phyloP scores from a whole-genome alignment of 2,329 filamentous ascomycete species.

The Rachicladosporium sp. region DNA sequence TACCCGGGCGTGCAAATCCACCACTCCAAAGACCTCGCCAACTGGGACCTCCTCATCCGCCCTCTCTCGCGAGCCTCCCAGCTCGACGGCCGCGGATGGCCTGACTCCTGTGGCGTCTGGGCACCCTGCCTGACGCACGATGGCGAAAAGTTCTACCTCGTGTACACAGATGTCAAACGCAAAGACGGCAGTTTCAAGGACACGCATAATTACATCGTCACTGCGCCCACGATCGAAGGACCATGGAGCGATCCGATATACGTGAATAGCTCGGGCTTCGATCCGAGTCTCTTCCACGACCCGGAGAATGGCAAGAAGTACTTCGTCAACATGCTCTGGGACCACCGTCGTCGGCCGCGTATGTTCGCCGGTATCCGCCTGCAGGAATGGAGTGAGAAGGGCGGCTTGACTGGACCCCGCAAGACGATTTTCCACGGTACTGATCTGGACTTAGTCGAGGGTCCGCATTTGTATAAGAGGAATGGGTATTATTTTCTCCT shows the following conservation, averaged over 20 bases:
- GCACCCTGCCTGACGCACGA: slow-evolving; percentile 52
- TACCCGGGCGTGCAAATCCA: slow-evolving; percentile 52
- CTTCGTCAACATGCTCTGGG: slow-evolving; percentile 9
- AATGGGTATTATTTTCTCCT: slow-evolving; percentile 49
- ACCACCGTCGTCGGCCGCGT: slow-evolving; percentile 7
- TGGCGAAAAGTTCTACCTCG: slow-evolving; percentile 48
- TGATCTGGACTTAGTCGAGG: slow-evolving; percentile 19
- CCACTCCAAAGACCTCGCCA: slow-evolving; percentile 40
- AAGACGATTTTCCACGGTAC: slow-evolving; percentile 7
- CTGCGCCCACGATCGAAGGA: slow-evolving; percentile 35
- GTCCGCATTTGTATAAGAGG: slow-evolving; percentile 47
- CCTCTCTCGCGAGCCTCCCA: slow-evolving; percentile 40
- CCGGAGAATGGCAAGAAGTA: slow-evolving; percentile 4
- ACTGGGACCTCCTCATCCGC: slow-evolving; percentile 41
- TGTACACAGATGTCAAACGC: slow-evolving; percentile 56
- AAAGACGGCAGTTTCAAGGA: slow-evolving; percentile 56
- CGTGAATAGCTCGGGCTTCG: slow-evolving; percentile 49
- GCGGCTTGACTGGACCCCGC: slow-evolving; percentile 3
- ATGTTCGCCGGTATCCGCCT: slow-evolving; percentile 7
- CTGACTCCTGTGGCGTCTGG: slow-evolving; percentile 37
- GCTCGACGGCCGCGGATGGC: slow-evolving; percentile 38
- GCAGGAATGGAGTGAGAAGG: slow-evolving; percentile 6
- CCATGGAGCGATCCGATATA: slow-evolving; percentile 43
- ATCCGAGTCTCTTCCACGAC: slow-evolving; percentile 29
- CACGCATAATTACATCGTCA: slow-evolving; percentile 52